Base-by-base conservation (phyloP, 2,329 filamentous ascomycete genomes). In the Chaetomiaceae sp. region DNA sequence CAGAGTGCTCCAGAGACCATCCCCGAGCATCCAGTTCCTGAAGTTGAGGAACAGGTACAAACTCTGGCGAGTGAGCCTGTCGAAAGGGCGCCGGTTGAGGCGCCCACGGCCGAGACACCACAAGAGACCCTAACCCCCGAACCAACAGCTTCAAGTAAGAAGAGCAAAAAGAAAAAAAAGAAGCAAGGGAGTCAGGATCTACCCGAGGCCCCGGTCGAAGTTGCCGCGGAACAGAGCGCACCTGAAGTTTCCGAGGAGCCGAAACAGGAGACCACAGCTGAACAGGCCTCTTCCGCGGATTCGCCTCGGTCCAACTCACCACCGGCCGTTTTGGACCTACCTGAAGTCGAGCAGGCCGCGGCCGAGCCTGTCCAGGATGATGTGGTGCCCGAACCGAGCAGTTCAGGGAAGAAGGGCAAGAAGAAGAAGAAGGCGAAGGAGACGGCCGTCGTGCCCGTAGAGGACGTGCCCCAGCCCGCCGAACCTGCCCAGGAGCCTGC, bases 91-190 rank as follows among this genome's bases (percentile, higher is more conserved):
- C 25, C 25, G 25, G 41, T 41, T 17, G 53, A 53, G 44, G n/a
- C 25, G n/a, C n/a, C n/a, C n/a, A n/a, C n/a, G 6, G 42, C 38
- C n/a, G 54, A 54, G 44, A 14, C 44, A 27, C 23, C 44, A 7
- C 35, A 41, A 17, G 44, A 38, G 7, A 48, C 50, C 10, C n/a
- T 49, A 34, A 50, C 43, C 37, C n/a, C 55, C 12, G 39, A 54
- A 16, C 47, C 60, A 12, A 43, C 55, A 12, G 12, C 51, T 42
- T 43, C 54, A 27, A 34, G 54, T 40, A 64, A 63, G 52, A 64
- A 63, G 52, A 48, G 51, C 21, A 66, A 64, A 42, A 66, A 65
- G 49, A 60, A 58, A 46, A 66, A 65, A 53, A 68, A 67, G 52
- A 66, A 66, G 53, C 65, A 66, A 50, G 56, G 42, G 33, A 53